A percentile compares a stretch with the other conserved stretches of the same genome.
phyloP scores from a whole-genome alignment of 106 monocot genomes.

The Cymbidium sinense region DNA sequence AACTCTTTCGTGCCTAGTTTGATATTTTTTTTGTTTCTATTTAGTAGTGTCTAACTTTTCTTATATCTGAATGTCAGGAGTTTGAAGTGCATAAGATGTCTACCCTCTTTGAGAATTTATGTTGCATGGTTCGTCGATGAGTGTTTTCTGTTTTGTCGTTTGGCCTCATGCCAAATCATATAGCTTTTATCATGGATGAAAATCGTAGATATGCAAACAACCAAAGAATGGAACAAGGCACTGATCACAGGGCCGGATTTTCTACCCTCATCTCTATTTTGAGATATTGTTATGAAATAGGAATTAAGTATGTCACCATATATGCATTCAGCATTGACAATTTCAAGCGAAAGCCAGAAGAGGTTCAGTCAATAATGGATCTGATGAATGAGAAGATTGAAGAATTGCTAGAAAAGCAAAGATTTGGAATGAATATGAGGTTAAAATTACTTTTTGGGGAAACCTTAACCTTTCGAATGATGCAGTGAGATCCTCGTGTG shows the following conservation, averaged over 20 bases:
- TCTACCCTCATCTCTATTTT: conserved; percentile 17
- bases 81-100: background rate
- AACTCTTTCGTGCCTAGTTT: background rate
- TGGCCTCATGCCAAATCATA: conserved; percentile 34
- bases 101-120: background rate
- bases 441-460: conserved; percentile 32
- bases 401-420: conserved; percentile 20
- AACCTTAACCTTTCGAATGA: conserved; percentile 21
- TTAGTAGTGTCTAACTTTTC: background rate
- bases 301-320: conserved; percentile 27
- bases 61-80: background rate
- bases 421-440: conserved; percentile 15
- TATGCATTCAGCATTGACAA: conserved; percentile 61
- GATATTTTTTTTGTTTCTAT: background rate
- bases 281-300: conserved; percentile 38
- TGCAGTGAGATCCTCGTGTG: conserved; percentile 16
- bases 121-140: background rate
- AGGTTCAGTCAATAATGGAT: conserved; percentile 31
- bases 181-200: conserved; percentile 57
- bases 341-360: conserved; percentile 32
- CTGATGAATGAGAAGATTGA: conserved; percentile 40
- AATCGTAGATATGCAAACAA: conserved; percentile 39
- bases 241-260: conserved; percentile 27
- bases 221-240: conserved; percentile 1
- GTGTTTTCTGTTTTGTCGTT: background rate